phyloP scores from a whole-genome alignment of 495 filamentous ascomycete species.

The Trichoderma erinaceum region DNA sequence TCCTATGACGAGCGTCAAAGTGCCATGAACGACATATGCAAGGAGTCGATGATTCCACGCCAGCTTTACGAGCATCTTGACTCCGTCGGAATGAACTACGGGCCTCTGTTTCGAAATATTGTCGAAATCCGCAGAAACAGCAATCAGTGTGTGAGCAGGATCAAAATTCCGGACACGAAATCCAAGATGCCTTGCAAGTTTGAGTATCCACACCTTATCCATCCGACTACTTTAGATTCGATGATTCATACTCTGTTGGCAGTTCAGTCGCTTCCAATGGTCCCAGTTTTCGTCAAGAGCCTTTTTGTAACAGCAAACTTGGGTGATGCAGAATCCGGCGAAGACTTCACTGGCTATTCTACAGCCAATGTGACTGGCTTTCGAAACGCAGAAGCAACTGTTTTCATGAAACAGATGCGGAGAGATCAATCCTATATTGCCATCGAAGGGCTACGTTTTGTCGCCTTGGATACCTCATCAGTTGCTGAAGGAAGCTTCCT shows the following conservation, averaged over 20 bases:
- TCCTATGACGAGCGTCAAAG: neutral
- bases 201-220: constrained; percentile 36
- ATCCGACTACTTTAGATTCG: constrained; percentile 36
- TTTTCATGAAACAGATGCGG: constrained; percentile 16
- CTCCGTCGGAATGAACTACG: constrained; percentile 38
- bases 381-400: constrained; percentile 17
- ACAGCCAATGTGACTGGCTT: constrained; percentile 2
- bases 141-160: constrained; percentile 17
- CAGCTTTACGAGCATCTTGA: constrained; percentile 30
- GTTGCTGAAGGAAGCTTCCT: constrained; percentile 22
- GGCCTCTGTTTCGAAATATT: constrained; percentile 39
- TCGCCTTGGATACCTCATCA: constrained; percentile 15
- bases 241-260: constrained; percentile 27
- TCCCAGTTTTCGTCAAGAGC: constrained; percentile 23
- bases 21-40: constrained; percentile 4
- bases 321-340: neutral
- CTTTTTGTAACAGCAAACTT: constrained; percentile 20
- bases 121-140: constrained; percentile 18
- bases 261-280: constrained; percentile 21
- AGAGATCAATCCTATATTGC: constrained; percentile 11
- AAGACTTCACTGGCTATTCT: constrained; percentile 17
- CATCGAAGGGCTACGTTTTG: constrained; percentile 23
- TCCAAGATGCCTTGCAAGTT: constrained; percentile 37
- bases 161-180: constrained; percentile 34
- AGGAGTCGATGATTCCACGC: constrained; percentile 20